These are phyloP conservation scores for Ophiostoma populinum DNA, from an alignment of 2,329 filamentous ascomycete species.

Conservation along the genomic window DNA sequence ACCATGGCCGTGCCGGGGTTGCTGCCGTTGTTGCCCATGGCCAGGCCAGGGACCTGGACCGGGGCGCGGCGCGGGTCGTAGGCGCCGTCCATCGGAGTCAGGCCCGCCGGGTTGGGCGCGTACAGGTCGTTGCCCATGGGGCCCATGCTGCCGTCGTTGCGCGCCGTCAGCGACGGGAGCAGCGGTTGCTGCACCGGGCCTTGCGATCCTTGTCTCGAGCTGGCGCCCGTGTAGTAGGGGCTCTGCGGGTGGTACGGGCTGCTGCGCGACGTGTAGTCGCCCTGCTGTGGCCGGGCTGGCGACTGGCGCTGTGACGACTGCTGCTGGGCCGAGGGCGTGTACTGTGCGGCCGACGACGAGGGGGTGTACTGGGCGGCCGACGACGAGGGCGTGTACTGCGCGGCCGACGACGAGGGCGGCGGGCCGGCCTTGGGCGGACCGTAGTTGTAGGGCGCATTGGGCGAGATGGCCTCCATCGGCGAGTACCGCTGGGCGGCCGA, in stretches of 20 bases:
- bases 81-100: conserved; percentile 52
- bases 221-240: conserved; percentile 37
- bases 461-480: conserved; percentile 80
- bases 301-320: conserved; percentile 45
- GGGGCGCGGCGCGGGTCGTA: conserved; percentile 44
- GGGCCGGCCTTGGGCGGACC: too few relatives aligned
- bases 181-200: conserved; percentile 10
- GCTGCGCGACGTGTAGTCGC: conserved; percentile 33
- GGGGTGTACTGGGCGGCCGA: conserved; percentile 15
- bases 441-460: conserved; percentile 65
- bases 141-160: conserved; percentile 26
- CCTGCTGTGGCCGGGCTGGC: conserved; percentile 43
- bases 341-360: conserved; percentile 5
- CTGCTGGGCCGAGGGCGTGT: too few relatives aligned
- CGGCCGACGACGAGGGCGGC: conserved; percentile 30
- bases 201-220: conserved; percentile 22
- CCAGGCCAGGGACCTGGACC: conserved; percentile 14
- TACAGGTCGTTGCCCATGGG: conserved; percentile 52
- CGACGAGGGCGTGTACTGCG: conserved; percentile 40
- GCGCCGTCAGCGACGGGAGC: conserved; percentile 55
- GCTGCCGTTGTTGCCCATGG: conserved; percentile 6
- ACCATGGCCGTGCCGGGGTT: not conserved
- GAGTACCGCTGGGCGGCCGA: conserved; percentile 83
- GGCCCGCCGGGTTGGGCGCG: conserved; percentile 36
- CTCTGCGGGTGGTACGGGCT: conserved; percentile 23